Evolutionary conservation across 2,329 filamentous ascomycete genomes (phyloP).

Genomic region (Phoma sp.): DNA sequence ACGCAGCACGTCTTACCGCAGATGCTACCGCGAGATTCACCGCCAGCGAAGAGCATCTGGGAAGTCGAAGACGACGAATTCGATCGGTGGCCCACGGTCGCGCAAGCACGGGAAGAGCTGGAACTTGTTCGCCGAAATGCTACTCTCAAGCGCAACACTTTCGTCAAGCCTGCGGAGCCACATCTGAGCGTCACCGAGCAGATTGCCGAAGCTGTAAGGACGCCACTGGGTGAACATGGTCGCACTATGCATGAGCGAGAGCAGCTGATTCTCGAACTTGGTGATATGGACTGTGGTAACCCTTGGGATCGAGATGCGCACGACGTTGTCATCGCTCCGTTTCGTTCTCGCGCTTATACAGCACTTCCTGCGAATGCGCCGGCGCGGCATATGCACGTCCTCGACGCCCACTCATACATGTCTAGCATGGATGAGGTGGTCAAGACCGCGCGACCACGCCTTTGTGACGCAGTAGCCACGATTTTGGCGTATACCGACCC

Average conservation of each 20-base stretch:
- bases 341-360: constrained; percentile 2
- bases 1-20: constrained; percentile 1
- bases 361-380: constrained; percentile 1
- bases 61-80: constrained; percentile 25
- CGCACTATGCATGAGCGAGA: not conserved
- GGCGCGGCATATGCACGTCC: constrained; percentile 19
- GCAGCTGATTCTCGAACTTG: constrained; percentile 16
- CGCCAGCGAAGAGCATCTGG: constrained; percentile 15
- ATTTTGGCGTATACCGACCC: constrained; percentile 17
- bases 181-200: not conserved
- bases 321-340: constrained; percentile 15
- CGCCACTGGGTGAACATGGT: not conserved
- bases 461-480: constrained; percentile 27
- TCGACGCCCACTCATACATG: constrained; percentile 13
- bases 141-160: constrained; percentile 7
- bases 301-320: constrained; percentile 17
- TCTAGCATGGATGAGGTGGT: constrained; percentile 11
- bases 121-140: constrained; percentile 4
- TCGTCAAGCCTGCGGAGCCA: not conserved
- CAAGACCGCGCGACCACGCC: constrained; percentile 14
- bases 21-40: not conserved
- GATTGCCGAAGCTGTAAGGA: constrained; percentile 1
- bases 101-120: constrained; percentile 3
- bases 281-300: constrained; percentile 19
- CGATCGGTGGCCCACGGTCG: constrained; percentile 12